Base-by-base conservation (phyloP, 306 rosid genomes). In the Begonia peltatifolia region DNA sequence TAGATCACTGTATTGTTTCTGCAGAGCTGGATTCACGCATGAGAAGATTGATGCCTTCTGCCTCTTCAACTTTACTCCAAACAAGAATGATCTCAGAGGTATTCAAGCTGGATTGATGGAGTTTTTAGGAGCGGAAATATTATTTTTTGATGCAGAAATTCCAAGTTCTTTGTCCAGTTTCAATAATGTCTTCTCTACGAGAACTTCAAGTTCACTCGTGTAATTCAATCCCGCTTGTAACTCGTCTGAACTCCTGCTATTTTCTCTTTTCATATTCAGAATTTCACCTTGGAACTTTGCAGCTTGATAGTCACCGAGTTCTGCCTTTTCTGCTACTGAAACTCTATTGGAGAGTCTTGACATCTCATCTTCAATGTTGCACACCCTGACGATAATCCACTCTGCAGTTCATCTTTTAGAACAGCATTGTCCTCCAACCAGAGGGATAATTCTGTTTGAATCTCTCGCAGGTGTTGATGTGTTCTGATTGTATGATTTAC, bases 221-320 rank as follows among this genome's bases (percentile, higher is more conserved):
- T 76, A 76, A 47, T 36, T 73, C 12, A 76, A 58, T 30, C 96
- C 84, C 10, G 67, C 64, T 30, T 79, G 63, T 10, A 92, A 54
- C 49, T 92, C 96, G 46, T 69, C 72, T 0, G 71, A 69, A 35
- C 86, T 70, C 84, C 79, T 92, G 41, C 57, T 75, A 59, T 68
- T 80, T 68, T 86, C 99, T 22, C 81, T 87, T 51, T 79, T 92
- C 93, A 92, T 76, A 65, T 83, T 75, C 53, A 81, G 77, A 64
- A 92, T 76, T 67, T 86, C 94, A 8, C 99, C 96, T 61, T 92
- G 99, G 64, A 92, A 86, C 79, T 81, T 92, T 10, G 94, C 88
- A n/a, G 93, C 92, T 47, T 86, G 83, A 58, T 83, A 79, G 6
- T 62, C 72, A 41, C 83, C 60, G 16, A 86, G 69, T 51, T 63